phyloP scores from a whole-genome alignment of 768 basidiomycete genomes.

The Macrolepiota albuminosa region DNA sequence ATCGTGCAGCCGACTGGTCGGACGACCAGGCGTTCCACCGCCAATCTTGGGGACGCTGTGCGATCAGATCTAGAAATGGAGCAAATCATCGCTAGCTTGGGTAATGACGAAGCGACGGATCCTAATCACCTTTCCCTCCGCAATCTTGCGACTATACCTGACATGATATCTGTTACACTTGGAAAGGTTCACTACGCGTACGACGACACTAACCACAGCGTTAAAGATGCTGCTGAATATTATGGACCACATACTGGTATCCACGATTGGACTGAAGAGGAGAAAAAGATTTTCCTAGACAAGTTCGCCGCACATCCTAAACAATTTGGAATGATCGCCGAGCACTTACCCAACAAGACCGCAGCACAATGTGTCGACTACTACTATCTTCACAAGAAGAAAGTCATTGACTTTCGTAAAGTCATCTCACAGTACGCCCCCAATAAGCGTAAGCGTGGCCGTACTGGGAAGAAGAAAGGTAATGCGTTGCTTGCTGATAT shows the following conservation, averaged over 20 bases:
- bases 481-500: slow-evolving; percentile 82
- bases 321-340: slow-evolving; percentile 92
- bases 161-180: slow-evolving; percentile 75
- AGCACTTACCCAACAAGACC: slow-evolving; percentile 77
- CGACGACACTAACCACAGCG: slow-evolving; percentile 82
- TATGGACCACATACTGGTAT: slow-evolving; percentile 71
- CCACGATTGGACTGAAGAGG: slow-evolving; percentile 84
- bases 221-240: slow-evolving; percentile 73
- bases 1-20: slow-evolving; percentile 39
- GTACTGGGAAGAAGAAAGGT: slow-evolving; percentile 71
- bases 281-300: slow-evolving; percentile 73
- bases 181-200: slow-evolving; percentile 59
- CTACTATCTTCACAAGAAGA: slow-evolving; percentile 95
- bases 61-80: slow-evolving; percentile 96
- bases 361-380: slow-evolving; percentile 85
- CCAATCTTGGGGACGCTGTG: slow-evolving; percentile 78
- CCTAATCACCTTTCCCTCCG: slow-evolving; percentile 80
- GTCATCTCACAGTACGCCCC: slow-evolving; percentile 63
- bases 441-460: slow-evolving; percentile 59
- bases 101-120: slow-evolving; percentile 90
- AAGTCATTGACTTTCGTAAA: slow-evolving; percentile 77
- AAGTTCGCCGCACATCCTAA: slow-evolving; percentile 85
- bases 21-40: slow-evolving; percentile 71
- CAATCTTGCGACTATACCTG: slow-evolving; percentile 85
- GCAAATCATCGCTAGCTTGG: slow-evolving; percentile 92